Evolutionary conservation across 306 rosid genomes (phyloP), one percentile per base, ranked within the genome.

Genomic region (Cajanus cajan): DNA sequence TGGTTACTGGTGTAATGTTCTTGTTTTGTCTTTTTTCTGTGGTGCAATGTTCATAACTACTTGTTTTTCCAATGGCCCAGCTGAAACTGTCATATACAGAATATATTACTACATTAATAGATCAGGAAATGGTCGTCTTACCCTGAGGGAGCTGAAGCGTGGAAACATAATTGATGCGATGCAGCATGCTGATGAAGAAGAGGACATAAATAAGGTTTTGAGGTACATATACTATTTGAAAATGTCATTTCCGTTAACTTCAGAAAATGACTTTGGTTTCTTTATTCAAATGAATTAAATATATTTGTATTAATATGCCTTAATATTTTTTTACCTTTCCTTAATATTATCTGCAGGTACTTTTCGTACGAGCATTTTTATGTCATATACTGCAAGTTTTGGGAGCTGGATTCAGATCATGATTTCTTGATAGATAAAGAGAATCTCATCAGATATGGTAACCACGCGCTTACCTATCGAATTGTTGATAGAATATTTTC

Each of bases 321-420:
- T 77, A 51, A 63, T 28, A 8, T 44, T 10, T 68, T 34, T 34
- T n/a, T 39, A 52, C 36, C 25, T 74, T 68, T 12, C 41, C 18
- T 69, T 21, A 64, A 52, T 58, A 63, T 83, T 24, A 33, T 64
- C 43, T 63, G 63, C 82, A 96, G 99, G 86, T 96, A 91, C 90
- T 96, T 96, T 86, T 96, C 99, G 5, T 96, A 96, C 76, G 99
- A 96, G 82, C 98, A 96, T 85, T 96, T 96, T 77, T 96, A 96
- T 80, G 99, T 96, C 22, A 90, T 96, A 88, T 96, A 96, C 91
- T 96, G 99, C 90, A 96, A 96, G 87, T 96, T 96, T 81, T 96
- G 99, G 99, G 99, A 96, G 94, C 92, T 96, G 93, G 99, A 96
- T 83, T 84, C 94, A 36, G 99, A 96, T 82, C 99, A 93, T 75